Evolutionary conservation across 2,329 filamentous ascomycete genomes (phyloP), one percentile per base, ranked within the genome.

Genomic region (Alternaria sp.): DNA sequence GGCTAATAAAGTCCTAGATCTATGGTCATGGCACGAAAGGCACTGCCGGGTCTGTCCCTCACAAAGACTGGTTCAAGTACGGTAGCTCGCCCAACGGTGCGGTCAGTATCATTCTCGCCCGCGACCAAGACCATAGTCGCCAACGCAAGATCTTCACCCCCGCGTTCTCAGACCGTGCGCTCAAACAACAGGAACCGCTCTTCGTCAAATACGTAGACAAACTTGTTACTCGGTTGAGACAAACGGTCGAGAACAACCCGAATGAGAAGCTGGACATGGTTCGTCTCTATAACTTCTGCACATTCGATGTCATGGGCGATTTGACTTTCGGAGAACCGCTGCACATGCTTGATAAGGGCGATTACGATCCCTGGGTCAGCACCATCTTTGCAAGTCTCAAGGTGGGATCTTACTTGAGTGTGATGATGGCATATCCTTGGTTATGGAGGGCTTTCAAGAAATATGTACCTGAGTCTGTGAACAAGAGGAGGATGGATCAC

Each of bases 161-260:
- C 44, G 79, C 80, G 2, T 83, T 83, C 63, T 80, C 79, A 1
- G 76, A 81, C 46, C 74, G 76, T 27, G 79, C 80, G 2, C 64
- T 83, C 25, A 78, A 77, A 45, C 70, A 77, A 48, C 81, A 82
- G 64, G 78, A 80, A 57, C 72, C 76, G 2, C 69, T 81, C 51
- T 71, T 85, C 58, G 62, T 78, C 48, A 68, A 68, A 6, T 83
- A 84, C 59, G 74, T 79, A 11, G 72, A 80, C 50, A 67, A 81
- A 14, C 71, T 85, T 4, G 70, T 83, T 5, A n/a, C 64, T 0
- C 74, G 74, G 10, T 61, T 85, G 8, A 72, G 62, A 57, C 76
- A 75, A 62, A 66, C 75, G 30, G 58, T 70, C 11, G 40, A 71
- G 12, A 57, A 66, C 56, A 14, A 51, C 25, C 71, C 75, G 11